Percentiles rank a stretch among this genome's conserved stretches.
Conservation (phyloP, 805 yeast genomes). For the Wickerhamomyces canadensis region DNA sequence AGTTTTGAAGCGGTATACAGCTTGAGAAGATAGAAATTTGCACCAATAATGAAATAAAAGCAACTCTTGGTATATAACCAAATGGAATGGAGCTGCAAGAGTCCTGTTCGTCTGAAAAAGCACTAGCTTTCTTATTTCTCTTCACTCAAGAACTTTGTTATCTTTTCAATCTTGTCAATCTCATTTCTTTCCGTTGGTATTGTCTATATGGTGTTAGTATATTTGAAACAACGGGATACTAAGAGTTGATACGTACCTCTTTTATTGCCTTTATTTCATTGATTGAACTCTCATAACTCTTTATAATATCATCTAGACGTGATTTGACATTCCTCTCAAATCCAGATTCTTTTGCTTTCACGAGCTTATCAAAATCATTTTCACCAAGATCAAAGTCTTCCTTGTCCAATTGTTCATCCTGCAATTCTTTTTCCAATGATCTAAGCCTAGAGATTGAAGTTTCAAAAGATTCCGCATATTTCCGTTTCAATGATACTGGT, state of each 20-base stretch:
- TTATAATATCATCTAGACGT: constrained; percentile 4
- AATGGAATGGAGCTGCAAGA: too few species aligned
- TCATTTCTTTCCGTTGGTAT: constrained; percentile 25
- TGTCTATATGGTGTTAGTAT: constrained; percentile 8
- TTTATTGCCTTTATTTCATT: constrained; percentile 13
- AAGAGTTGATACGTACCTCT: constrained; percentile 17
- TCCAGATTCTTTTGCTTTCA: constrained; percentile 6
- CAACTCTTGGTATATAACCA: too few species aligned
- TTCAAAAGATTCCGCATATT: constrained; percentile 34
- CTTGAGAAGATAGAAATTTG: too few species aligned
- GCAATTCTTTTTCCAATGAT: constrained; percentile 13
- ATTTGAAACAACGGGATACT: too few species aligned
- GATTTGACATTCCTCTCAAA: constrained; percentile 6
- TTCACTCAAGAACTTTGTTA: constrained; percentile 19
- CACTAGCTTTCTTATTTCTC: constrained; percentile 12
- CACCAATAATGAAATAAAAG: too few species aligned
- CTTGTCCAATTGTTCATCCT: constrained; percentile 3
- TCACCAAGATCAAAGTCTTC: constrained; percentile 6
- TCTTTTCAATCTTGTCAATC: constrained; percentile 23
- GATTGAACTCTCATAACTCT: constrained; percentile 16
- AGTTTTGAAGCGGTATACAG: too few species aligned
- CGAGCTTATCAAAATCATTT: constrained; percentile 1
- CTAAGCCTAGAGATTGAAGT: constrained; percentile 25
- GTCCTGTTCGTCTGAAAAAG: too few species aligned
- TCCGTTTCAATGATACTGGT: constrained; percentile 37